Base-by-base conservation (phyloP, 306 rosid genomes). In the Medicago arabica region DNA sequence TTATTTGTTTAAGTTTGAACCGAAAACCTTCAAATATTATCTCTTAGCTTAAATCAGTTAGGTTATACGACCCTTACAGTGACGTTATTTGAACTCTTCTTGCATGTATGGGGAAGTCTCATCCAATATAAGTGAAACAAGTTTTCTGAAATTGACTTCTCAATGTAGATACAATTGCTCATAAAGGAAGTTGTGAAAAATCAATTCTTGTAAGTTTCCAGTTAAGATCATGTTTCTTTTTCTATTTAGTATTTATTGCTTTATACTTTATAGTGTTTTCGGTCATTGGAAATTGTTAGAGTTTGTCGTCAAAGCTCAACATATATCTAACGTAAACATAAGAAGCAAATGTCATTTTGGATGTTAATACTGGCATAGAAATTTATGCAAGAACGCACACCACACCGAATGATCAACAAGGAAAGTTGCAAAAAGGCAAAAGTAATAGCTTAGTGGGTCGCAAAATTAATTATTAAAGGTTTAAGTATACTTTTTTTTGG, bases 321-420 rank as follows among this genome's bases (percentile, higher is more conserved):
- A 51, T 10, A 34, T 17, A 39, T 12, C 72, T 25, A 16, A n/a
- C 28, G 10, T 34, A 34, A 50, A 28, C 5, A 0, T 9, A 51
- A 70, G 75, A 70, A 51, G 75, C 75, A 70, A 70, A 70, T 50
- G 34, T 16, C 75, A 31, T 70, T 70, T 70, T 70, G 75, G 31
- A 31, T 70, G 47, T n/a, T 70, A 17, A 46, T 8, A 68, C 54
- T 34, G 1, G 28, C 43, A 28, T 50, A 69, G 16, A 31, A 50
- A n/a, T 69, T 14, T 60, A 9, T 51, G 6, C 47, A 31, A 69
- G 50, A 68, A 28, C 17, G 54, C 71, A 69, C 62, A 50, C 62
- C 11, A 31, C 28, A 50, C 62, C 47, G 69, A 38, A 39, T 38
- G 49, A 64, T 64, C 8, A 15, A 61, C 43, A 28, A 9, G 19